Base-by-base conservation (phyloP, 768 basidiomycete species). In the Mycena belliarum region DNA sequence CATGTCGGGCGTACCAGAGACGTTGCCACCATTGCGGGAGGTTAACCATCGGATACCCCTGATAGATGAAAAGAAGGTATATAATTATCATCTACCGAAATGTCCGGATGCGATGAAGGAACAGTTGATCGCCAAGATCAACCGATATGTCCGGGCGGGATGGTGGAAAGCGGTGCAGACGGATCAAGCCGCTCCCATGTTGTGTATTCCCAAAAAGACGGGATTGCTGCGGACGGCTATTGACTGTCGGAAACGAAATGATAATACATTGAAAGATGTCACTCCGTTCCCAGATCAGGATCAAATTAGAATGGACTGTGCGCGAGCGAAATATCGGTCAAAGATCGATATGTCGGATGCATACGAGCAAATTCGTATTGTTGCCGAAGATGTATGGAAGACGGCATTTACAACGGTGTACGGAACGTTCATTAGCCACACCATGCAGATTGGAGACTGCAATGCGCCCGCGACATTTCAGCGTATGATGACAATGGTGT, bases 401-500 rank as follows among this genome's bases (percentile, higher is more conserved):
- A 68, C 65, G 0, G 68, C 64, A 0, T 74, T 77, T 1, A 63
- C 70, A 0, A 77, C 43, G 16, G 20, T 44, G 14, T 44, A 44
- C 11, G 43, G 43, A 6, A 44, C 43, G 23, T 44, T 18, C 26
- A 24, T 44, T 11, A 44, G 43, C 26, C 43, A 44, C 23, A 44
- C 43, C 6, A 44, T 44, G 43, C 43, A 44, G 26, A 44, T 44
- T 67, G 80, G 79, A 0, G 74, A 82, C 50, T 77, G 75, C 38
- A 83, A 83, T 57, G 75, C 75, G 0, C 78, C 76, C 0, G 67
- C 76, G 0, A 82, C 79, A 0, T 82, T 79, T 50, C 80, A 82
- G 52, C 32, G 70, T 0, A 58, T 82, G 0, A 79, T 81, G 73
- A 78, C 68, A 0, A 26, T 55, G 2, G 69, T 79, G 20, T 78